These are phyloP conservation scores for Stephania cephalantha DNA, from an alignment of 164 flowering plant species.

Conservation along the genomic window DNA sequence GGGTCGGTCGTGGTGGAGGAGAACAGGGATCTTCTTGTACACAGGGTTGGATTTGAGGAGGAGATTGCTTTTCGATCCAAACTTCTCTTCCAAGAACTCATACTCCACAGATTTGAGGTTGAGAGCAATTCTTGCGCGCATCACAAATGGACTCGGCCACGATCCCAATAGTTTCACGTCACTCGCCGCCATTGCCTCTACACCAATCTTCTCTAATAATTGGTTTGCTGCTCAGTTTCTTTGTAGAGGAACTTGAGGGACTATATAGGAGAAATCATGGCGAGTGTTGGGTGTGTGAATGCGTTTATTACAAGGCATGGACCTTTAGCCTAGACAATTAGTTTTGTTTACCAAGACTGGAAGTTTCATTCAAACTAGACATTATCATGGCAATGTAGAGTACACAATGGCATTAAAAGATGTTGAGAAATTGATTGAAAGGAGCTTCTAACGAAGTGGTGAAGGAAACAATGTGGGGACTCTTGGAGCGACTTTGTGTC, in stretches of 20 bases:
- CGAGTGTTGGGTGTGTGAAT: not conserved
- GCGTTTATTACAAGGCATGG: not conserved
- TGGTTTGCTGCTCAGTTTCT: not conserved
- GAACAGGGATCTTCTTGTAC: constrained; percentile 37
- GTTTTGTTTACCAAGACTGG: too few relatives aligned
- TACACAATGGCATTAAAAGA: too few relatives aligned
- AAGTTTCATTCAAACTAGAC: too few relatives aligned
- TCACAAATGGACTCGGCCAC: constrained; percentile 56
- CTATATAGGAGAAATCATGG: not conserved
- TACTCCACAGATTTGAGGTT: constrained; percentile 46
- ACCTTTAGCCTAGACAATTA: not conserved
- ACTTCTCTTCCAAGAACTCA: constrained; percentile 33
- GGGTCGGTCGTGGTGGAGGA: constrained; percentile 43
- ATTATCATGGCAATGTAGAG: too few relatives aligned
- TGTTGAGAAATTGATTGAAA: too few relatives aligned
- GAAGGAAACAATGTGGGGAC: too few relatives aligned
- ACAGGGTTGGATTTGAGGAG: constrained; percentile 62
- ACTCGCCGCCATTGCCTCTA: constrained; percentile 20
- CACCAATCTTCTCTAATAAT: not conserved
- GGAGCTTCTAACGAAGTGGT: too few relatives aligned
- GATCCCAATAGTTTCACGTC: constrained; percentile 49
- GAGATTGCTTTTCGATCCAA: constrained; percentile 41
- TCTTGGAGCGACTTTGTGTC: too few relatives aligned
- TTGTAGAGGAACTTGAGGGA: not conserved
- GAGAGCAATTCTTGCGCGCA: constrained; percentile 44